Evolutionary conservation across 2,329 filamentous ascomycete genomes (phyloP).

Genomic region (Cercospora sp.): DNA sequence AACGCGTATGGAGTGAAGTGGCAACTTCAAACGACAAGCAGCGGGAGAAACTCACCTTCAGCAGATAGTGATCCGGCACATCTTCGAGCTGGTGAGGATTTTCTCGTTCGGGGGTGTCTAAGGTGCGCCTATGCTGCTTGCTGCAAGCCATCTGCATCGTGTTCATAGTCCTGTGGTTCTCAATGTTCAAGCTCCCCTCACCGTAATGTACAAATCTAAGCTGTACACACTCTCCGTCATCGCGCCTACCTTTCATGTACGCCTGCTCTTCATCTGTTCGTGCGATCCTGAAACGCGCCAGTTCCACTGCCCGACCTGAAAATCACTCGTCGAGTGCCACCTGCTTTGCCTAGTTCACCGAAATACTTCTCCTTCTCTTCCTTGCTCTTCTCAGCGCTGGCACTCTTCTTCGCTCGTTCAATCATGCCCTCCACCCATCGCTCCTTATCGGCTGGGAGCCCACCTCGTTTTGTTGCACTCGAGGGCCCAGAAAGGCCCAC

Average conservation of each 20-base stretch:
- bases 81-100: background rate
- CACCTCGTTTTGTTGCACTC: constrained; percentile 24
- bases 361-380: constrained; percentile 50
- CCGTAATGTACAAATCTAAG: background rate
- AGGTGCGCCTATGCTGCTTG: background rate
- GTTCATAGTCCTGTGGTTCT: constrained; percentile 9
- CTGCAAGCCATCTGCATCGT: constrained; percentile 1
- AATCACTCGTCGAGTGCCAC: constrained; percentile 71
- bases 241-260: background rate
- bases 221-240: background rate
- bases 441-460: constrained; percentile 63
- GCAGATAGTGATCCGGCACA: background rate
- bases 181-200: constrained; percentile 1
- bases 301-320: constrained; percentile 43
- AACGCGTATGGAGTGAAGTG: background rate
- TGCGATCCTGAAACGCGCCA: constrained; percentile 1
- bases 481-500: constrained; percentile 26
- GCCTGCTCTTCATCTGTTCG: background rate
- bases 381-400: constrained; percentile 52
- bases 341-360: constrained; percentile 70
- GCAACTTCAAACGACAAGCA: background rate
- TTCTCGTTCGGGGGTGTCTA: background rate
- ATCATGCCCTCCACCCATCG: constrained; percentile 83
- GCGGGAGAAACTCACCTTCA: background rate
- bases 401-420: constrained; percentile 68